phyloP scores from a whole-genome alignment of 2,329 filamentous ascomycete genomes.

The Escovopsis sp. region DNA sequence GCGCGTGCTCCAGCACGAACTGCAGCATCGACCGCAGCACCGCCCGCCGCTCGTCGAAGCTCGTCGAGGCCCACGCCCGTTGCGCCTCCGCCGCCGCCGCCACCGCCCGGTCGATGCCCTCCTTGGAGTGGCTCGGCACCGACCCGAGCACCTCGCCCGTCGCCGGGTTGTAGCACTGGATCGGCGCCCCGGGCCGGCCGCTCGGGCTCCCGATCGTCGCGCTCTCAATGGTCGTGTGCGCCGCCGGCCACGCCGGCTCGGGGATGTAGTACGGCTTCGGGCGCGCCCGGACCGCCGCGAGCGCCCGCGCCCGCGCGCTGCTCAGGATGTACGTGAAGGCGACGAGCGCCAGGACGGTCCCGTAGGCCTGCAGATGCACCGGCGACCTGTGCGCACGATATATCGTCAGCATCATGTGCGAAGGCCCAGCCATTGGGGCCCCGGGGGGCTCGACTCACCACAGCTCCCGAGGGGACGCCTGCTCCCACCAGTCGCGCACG shows the following conservation, averaged over 20 bases:
- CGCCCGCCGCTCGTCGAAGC: constrained; percentile 59
- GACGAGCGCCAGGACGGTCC: too few relatives aligned
- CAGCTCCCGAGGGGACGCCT: too few relatives aligned
- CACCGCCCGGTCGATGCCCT: constrained; percentile 67
- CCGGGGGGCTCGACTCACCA: too few relatives aligned
- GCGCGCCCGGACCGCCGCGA: constrained; percentile 18
- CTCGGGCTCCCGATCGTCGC: constrained; percentile 36
- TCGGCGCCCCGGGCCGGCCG: constrained; percentile 47
- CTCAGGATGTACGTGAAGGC: constrained; percentile 18
- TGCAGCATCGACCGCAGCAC: constrained; percentile 71
- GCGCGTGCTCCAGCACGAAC: constrained; percentile 77
- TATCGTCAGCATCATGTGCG: too few relatives aligned
- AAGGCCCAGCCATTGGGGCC: too few relatives aligned
- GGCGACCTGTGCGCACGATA: too few relatives aligned
- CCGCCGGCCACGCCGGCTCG: constrained; percentile 44
- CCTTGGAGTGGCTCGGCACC: constrained; percentile 60
- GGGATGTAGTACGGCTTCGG: constrained; percentile 46
- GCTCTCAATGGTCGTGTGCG: constrained; percentile 41
- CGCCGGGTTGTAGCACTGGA: constrained; percentile 80
- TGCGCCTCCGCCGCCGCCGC: constrained; percentile 63
- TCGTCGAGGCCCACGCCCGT: constrained; percentile 59
- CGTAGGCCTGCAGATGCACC: too few relatives aligned
- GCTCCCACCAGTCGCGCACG: too few relatives aligned
- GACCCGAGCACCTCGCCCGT: constrained; percentile 72
- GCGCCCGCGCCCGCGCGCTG: constrained; percentile 6